These are phyloP conservation scores for Zygotorulaspora danielsina DNA, from an alignment of 805 yeast species.

Conservation along the genomic window DNA sequence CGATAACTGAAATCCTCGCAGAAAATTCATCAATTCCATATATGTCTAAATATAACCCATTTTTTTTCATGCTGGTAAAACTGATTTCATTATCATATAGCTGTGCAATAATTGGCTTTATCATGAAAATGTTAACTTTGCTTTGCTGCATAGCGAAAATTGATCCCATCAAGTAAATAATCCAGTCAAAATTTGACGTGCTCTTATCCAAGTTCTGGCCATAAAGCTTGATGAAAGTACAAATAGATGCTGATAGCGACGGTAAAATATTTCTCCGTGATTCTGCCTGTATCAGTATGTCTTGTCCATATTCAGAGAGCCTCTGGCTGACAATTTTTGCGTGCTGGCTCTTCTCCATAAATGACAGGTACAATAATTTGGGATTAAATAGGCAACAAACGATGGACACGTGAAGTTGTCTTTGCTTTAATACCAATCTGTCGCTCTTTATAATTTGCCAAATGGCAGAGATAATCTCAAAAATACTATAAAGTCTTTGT, in stretches of 20 bases:
- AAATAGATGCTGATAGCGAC: conserved; percentile 45
- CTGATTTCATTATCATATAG: conserved; percentile 46
- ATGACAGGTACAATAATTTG: conserved; percentile 39
- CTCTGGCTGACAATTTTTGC: conserved; percentile 4
- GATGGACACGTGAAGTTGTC: conserved; percentile 53
- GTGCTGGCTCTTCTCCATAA: conserved; percentile 26
- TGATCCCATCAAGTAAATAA: conserved; percentile 45
- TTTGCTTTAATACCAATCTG: conserved; percentile 61
- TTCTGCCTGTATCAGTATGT: conserved; percentile 46
- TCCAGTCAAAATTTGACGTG: conserved; percentile 38
- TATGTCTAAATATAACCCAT: conserved; percentile 42
- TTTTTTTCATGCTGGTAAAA: conserved; percentile 21
- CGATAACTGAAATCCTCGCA: conserved; percentile 47
- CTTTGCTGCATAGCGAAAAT: conserved; percentile 50
- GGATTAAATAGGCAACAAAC: conserved; percentile 49
- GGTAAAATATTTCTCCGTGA: conserved; percentile 73
- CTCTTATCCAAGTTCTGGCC: conserved; percentile 38
- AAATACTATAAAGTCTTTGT: conserved; percentile 23
- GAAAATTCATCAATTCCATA: conserved; percentile 60
- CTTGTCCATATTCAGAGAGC: conserved; percentile 31
- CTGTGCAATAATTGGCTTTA: conserved; percentile 55
- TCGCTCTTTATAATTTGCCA: conserved; percentile 59
- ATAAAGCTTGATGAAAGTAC: conserved; percentile 40
- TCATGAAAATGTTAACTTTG: conserved; percentile 49
- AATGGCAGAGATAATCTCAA: conserved; percentile 39